These are phyloP conservation scores for Primulina tabacum DNA, from an alignment of 257 asterid species.

Conservation along the genomic window DNA sequence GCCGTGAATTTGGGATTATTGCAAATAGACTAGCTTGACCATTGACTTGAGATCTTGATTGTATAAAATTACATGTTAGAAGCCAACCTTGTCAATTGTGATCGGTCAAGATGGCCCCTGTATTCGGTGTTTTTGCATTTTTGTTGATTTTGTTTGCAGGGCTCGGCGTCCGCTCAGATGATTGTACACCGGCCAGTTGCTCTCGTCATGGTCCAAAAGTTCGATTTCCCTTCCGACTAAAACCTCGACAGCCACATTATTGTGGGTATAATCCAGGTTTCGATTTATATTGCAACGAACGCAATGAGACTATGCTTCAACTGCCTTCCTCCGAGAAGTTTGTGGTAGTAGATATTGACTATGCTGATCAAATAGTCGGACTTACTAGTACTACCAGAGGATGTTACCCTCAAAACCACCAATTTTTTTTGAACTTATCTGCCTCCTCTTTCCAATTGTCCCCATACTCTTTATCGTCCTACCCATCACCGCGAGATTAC, in stretches of 20 bases:
- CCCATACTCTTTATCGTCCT: rapidly evolving
- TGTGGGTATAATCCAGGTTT: slow-evolving; percentile 33
- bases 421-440: background rate
- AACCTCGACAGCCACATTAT: slow-evolving; percentile 24
- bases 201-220: slow-evolving; percentile 28
- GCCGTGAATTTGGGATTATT: too few relatives aligned
- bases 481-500: too few relatives aligned
- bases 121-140: too few relatives aligned
- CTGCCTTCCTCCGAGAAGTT: slow-evolving; percentile 21
- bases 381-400: too few relatives aligned
- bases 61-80: too few relatives aligned
- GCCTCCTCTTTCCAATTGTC: too few relatives aligned
- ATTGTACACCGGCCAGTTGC: slow-evolving; percentile 33
- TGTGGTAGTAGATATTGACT: background rate
- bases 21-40: too few relatives aligned
- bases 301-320: background rate
- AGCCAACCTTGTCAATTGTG: too few relatives aligned
- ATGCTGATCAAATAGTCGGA: too few relatives aligned
- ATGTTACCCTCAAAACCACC: too few relatives aligned
- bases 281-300: slow-evolving; percentile 22
- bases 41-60: too few relatives aligned
- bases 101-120: too few relatives aligned
- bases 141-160: slow-evolving; percentile 15
- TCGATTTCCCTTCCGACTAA: slow-evolving; percentile 38
- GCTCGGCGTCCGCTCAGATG: slow-evolving; percentile 22